Percentiles rank a stretch among this genome's conserved stretches.
Evolutionary conservation across 495 filamentous ascomycete species (phyloP).

Genomic region (Astrocystis sublimbata): DNA sequence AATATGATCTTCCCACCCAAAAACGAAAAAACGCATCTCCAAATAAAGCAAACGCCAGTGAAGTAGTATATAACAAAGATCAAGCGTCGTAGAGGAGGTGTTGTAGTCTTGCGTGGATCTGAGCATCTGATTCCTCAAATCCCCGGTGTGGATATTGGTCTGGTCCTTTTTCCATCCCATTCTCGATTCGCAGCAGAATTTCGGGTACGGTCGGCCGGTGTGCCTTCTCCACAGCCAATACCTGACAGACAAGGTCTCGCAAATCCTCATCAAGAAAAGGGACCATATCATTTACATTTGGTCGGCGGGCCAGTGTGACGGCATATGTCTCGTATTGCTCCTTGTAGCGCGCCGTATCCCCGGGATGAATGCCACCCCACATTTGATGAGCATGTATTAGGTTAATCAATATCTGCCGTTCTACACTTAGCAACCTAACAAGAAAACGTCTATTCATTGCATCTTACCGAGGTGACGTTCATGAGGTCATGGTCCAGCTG

Average conservation of each 20-base stretch:
- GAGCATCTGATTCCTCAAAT: neutral
- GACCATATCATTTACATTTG: neutral
- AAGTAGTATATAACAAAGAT: too few relatives aligned
- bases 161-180: neutral
- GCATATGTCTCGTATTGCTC: neutral
- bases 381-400: too few relatives aligned
- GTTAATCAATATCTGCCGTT: too few relatives aligned
- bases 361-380: neutral
- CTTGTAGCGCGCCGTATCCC: neutral
- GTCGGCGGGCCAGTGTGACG: neutral
- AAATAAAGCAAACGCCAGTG: too few relatives aligned
- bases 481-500: neutral
- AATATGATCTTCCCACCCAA: too few relatives aligned
- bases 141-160: neutral
- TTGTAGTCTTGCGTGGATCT: neutral
- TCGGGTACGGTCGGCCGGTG: neutral
- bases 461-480: neutral
- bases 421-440: too few relatives aligned
- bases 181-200: neutral
- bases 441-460: neutral
- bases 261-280: slow-evolving; percentile 1
- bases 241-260: neutral
- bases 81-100: neutral
- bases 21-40: too few relatives aligned
- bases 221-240: neutral